Conservation (phyloP, 257 asterid genomes). For the Leonotis leonurus region DNA sequence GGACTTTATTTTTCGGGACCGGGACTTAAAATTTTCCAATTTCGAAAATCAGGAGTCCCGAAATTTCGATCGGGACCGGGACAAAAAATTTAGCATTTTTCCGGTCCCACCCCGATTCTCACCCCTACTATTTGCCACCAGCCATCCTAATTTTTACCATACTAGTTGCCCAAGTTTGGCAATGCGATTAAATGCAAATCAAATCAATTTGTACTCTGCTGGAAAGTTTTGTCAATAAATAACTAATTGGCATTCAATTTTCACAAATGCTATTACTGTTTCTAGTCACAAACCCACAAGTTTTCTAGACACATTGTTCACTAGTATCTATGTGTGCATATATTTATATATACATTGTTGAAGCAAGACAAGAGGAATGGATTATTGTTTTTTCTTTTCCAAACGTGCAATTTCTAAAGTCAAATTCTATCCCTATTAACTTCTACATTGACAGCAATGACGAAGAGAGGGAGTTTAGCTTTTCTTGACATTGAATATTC, state of each 20-base stretch:
- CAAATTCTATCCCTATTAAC: neutral
- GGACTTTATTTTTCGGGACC: too few species aligned
- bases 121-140: neutral
- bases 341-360: too few species aligned
- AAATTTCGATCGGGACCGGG: too few species aligned
- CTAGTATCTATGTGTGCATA: neutral
- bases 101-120: too few species aligned
- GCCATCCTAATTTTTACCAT: neutral
- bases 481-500: constrained; percentile 13
- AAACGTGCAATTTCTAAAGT: too few species aligned
- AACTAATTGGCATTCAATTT: constrained; percentile 6
- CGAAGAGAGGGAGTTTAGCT: constrained; percentile 14
- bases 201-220: constrained; percentile 6
- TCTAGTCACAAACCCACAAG: neutral
- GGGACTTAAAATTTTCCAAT: too few species aligned
- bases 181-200: constrained; percentile 10
- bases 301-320: neutral
- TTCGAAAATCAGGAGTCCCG: too few species aligned
- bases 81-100: too few species aligned
- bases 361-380: too few species aligned
- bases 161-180: constrained; percentile 16
- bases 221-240: neutral
- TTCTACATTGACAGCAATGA: constrained; percentile 2
- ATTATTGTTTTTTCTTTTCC: too few species aligned
- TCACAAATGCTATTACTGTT: neutral